phyloP scores from a whole-genome alignment of 2,329 filamentous ascomycete species.

The Lachnellula occidentalis region DNA sequence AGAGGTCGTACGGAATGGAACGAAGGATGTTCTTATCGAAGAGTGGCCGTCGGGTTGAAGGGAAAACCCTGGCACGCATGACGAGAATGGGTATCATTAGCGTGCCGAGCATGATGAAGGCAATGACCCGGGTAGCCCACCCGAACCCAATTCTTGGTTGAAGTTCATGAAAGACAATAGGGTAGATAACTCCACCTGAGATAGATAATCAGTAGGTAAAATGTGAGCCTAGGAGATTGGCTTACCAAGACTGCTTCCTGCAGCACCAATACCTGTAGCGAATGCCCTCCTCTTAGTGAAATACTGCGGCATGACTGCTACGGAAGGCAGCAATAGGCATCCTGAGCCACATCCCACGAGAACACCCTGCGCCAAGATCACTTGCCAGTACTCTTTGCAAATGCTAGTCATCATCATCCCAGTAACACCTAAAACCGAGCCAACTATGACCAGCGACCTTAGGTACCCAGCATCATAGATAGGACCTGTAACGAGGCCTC shows the following conservation, averaged over 20 bases:
- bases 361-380: constrained; percentile 49
- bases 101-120: constrained; percentile 38
- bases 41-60: constrained; percentile 9
- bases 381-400: constrained; percentile 44
- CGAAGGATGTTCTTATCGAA: constrained; percentile 23
- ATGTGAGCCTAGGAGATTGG: background rate
- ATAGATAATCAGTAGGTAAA: background rate
- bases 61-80: constrained; percentile 19
- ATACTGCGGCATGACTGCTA: constrained; percentile 57
- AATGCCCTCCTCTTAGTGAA: constrained; percentile 28
- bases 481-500: constrained; percentile 23
- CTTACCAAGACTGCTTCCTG: constrained; percentile 36
- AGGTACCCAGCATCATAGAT: constrained; percentile 23
- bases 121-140: constrained; percentile 42
- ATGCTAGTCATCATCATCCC: constrained; percentile 34
- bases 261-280: constrained; percentile 33
- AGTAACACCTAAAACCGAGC: constrained; percentile 36
- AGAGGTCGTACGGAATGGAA: constrained; percentile 12
- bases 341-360: constrained; percentile 39
- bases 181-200: constrained; percentile 39
- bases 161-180: constrained; percentile 37
- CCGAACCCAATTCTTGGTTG: constrained; percentile 37
- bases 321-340: constrained; percentile 57
- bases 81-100: constrained; percentile 30
- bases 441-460: constrained; percentile 17